phyloP scores from a whole-genome alignment of 1,284 basidiomycete species.

The Sporisorium iseilematis-ciliati region DNA sequence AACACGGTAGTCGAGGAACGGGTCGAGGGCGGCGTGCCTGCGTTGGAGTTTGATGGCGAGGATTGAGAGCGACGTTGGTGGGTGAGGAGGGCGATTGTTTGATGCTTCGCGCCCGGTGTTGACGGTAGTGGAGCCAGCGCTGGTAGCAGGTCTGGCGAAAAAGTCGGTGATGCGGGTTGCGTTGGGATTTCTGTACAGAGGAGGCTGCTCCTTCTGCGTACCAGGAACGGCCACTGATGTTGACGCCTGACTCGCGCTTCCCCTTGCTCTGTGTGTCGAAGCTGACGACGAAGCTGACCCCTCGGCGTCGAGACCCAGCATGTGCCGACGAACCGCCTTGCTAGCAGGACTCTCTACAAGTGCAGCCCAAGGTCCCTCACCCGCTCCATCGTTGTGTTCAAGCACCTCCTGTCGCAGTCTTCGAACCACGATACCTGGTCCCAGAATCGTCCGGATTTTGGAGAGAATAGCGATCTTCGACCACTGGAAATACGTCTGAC shows the following conservation, averaged over 20 bases:
- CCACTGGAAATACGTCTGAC: conserved; percentile 39
- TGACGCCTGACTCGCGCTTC: background rate
- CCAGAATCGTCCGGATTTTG: conserved; percentile 35
- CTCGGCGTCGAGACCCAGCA: conserved; percentile 9
- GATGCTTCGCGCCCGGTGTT: background rate
- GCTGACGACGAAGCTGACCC: background rate
- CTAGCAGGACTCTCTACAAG: conserved; percentile 40
- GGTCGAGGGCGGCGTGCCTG: conserved; percentile 33
- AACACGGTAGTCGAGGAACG: conserved; percentile 32
- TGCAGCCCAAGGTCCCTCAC: conserved; percentile 33
- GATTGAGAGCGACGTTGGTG: conserved; percentile 15
- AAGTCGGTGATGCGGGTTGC: conserved; percentile 45
- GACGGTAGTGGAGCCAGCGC: background rate
- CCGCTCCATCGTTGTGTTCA: conserved; percentile 14
- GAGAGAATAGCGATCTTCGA: conserved; percentile 21
- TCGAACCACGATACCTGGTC: conserved; percentile 27
- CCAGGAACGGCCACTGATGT: background rate
- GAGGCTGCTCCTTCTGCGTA: conserved; percentile 14
- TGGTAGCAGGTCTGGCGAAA: conserved; percentile 23
- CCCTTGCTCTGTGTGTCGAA: background rate
- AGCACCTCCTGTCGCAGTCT: conserved; percentile 34
- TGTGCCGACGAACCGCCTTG: conserved; percentile 23
- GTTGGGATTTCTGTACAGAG: conserved; percentile 34
- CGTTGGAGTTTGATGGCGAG: conserved; percentile 29
- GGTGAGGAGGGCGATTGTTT: background rate